Evolutionary conservation across 2,329 filamentous ascomycete genomes (phyloP).

Genomic region (Epicoccum nigrum): DNA sequence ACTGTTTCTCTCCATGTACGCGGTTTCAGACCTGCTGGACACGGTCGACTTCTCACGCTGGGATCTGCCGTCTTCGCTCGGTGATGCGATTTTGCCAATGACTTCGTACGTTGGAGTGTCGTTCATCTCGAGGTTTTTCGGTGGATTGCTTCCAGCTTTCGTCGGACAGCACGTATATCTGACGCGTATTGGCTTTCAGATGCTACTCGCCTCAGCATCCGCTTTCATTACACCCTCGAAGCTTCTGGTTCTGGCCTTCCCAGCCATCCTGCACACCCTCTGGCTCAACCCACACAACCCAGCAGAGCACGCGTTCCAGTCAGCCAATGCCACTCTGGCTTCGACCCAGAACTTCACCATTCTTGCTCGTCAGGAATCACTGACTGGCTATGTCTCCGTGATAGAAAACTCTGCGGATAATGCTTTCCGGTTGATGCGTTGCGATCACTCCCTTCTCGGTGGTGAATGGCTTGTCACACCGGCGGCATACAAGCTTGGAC

Average conservation of each 20-base stretch:
- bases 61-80: slow-evolving; percentile 62
- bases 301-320: slow-evolving; percentile 63
- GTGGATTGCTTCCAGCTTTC: slow-evolving; percentile 52
- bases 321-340: slow-evolving; percentile 69
- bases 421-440: slow-evolving; percentile 82
- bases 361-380: slow-evolving; percentile 80
- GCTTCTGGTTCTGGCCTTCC: slow-evolving; percentile 69
- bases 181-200: slow-evolving; percentile 74
- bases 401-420: slow-evolving; percentile 71
- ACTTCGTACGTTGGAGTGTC: slow-evolving; percentile 70
- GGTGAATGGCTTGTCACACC: slow-evolving; percentile 80
- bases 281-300: slow-evolving; percentile 77
- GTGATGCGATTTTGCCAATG: slow-evolving; percentile 69
- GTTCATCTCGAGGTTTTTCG: slow-evolving; percentile 51
- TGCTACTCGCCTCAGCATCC: slow-evolving; percentile 70
- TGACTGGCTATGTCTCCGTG: slow-evolving; percentile 92
- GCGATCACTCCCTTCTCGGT: slow-evolving; percentile 91
- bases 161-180: slow-evolving; percentile 69
- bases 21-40: slow-evolving; percentile 63
- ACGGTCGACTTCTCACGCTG: slow-evolving; percentile 62
- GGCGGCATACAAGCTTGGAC: slow-evolving; percentile 46
- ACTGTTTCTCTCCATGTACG: slow-evolving; percentile 49
- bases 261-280: slow-evolving; percentile 74
- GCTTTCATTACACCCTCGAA: slow-evolving; percentile 71
- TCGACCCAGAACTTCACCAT: slow-evolving; percentile 71